Conservation (phyloP, 2,329 filamentous ascomycete species). For the Sporothrix protearum region DNA sequence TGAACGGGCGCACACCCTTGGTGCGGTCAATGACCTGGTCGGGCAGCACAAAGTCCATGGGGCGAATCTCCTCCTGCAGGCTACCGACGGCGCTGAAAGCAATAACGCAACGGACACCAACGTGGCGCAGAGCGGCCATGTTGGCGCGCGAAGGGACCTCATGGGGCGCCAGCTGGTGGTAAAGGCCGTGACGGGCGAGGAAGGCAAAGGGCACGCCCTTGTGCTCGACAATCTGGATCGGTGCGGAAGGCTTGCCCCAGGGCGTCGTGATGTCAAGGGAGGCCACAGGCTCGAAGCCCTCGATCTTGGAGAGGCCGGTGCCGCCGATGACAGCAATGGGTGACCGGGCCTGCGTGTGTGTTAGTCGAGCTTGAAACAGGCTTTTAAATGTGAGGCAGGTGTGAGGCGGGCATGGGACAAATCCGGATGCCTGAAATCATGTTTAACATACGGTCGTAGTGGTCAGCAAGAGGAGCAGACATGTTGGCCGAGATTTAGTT, state of each 20-base stretch:
- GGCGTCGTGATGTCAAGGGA: conserved; percentile 74
- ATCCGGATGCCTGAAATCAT: neutral
- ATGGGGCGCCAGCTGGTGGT: conserved; percentile 88
- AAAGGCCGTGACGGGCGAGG: conserved; percentile 82
- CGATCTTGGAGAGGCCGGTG: conserved; percentile 83
- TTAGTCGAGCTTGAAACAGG: neutral
- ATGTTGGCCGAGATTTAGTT: conserved; percentile 12
- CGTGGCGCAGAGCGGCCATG: conserved; percentile 88
- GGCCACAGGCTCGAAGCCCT: conserved; percentile 81
- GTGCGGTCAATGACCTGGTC: conserved; percentile 97
- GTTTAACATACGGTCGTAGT: conserved; percentile 27
- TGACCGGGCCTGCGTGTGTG: conserved; percentile 10
- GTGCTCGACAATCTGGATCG: conserved; percentile 86
- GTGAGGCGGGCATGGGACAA: neutral
- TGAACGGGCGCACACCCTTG: conserved; percentile 90
- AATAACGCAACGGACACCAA: conserved; percentile 87
- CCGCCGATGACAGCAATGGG: conserved; percentile 85
- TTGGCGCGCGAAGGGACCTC: conserved; percentile 95
- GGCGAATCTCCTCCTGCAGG: conserved; percentile 86
- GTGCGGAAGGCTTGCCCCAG: conserved; percentile 75
- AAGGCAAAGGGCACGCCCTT: conserved; percentile 80
- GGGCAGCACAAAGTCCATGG: conserved; percentile 93
- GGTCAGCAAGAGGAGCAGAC: conserved; percentile 25
- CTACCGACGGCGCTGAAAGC: conserved; percentile 94
- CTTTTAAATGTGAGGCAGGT: neutral